A percentile compares a stretch with the other conserved stretches of the same genome.
These are phyloP conservation scores for Hordeum vulgare DNA, from an alignment of 176 grass and related monocot species.

Conservation along the genomic window DNA sequence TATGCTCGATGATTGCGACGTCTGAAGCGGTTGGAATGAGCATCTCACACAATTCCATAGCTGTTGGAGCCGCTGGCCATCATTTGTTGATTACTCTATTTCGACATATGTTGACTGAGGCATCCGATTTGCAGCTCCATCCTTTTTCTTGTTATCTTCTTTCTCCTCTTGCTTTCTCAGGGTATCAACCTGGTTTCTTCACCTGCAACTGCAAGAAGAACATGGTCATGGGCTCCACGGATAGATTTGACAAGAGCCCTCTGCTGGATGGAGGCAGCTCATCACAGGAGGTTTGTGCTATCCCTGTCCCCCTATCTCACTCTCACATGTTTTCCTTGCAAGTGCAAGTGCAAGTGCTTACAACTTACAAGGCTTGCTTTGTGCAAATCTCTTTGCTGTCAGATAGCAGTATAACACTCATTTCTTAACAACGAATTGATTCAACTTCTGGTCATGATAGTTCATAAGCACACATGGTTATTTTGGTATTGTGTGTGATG, in stretches of 20 bases:
- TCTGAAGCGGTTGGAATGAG: not conserved
- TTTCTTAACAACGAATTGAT: not conserved
- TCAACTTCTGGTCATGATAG: not conserved
- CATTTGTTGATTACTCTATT: not conserved
- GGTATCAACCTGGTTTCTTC: not conserved
- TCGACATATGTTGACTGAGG: not conserved
- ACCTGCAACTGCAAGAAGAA: not conserved
- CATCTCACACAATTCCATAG: not conserved
- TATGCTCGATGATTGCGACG: not conserved
- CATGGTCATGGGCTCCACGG: not conserved
- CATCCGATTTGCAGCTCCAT: not conserved
- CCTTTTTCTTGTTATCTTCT: not conserved
- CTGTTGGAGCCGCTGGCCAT: not conserved
- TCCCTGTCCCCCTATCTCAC: not conserved
- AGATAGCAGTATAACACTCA: not conserved
- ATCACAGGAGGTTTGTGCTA: not conserved
- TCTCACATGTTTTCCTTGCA: no score
- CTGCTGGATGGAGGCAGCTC: conserved; percentile 2
- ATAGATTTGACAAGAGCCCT: not conserved
- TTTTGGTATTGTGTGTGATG: not conserved
- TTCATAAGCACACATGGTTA: not conserved
- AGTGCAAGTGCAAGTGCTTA: no score
- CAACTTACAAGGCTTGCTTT: not conserved
- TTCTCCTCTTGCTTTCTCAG: not conserved
- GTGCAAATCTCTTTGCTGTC: not conserved